Evolutionary conservation across 225 moss, liverwort and hornwort species (phyloP), one percentile per base, ranked within the genome.

Genomic region (Straminergon stramineum): DNA sequence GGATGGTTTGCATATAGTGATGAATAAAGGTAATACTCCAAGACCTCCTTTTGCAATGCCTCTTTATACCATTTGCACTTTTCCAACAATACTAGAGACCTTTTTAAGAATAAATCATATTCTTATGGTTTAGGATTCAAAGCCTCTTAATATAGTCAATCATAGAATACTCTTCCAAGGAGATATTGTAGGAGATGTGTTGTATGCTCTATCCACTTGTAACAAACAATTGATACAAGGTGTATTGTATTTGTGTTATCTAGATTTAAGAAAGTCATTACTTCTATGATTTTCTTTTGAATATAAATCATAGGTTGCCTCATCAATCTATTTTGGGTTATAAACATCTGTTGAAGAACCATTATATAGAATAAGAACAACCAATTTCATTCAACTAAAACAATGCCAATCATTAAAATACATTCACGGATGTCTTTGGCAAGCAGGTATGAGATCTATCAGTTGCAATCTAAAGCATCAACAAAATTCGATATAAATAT

Each of bases 391-490:
- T n/a, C 22, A n/a, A 39, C 22, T 7, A 39, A 69, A 69, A 69
- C 4, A 69, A 12, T 69, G 4, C 13, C 10, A n/a, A 7, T n/a
- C 0, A 5, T n/a, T 21, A 7, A 21, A 69, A 21, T 69, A 22
- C 4, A n/a, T n/a, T 39, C 4, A 39, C 4, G 7, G 4, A 39
- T 3, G 4, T 23, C 23, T 69, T 1, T 39, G 6, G 13, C 13
- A n/a, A 23, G n/a, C 2, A 17, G 0, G 4, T 7, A 22, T 0
- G 1, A 69, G 7, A 66, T 12, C 20, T 67, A 69, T 22, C 8
- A 68, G 6, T n/a, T 68, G 12, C 11, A 11, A 68, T 35, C 6
- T n/a, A 20, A 20, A 68, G 12, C 6, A 68, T 12, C 4, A n/a
- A 4, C 20, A 68, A 68, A 21, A 17, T 21, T 68, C 17, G n/a